Conservation (phyloP, 345 rosid genomes). For the Eucalyptus marginata region DNA sequence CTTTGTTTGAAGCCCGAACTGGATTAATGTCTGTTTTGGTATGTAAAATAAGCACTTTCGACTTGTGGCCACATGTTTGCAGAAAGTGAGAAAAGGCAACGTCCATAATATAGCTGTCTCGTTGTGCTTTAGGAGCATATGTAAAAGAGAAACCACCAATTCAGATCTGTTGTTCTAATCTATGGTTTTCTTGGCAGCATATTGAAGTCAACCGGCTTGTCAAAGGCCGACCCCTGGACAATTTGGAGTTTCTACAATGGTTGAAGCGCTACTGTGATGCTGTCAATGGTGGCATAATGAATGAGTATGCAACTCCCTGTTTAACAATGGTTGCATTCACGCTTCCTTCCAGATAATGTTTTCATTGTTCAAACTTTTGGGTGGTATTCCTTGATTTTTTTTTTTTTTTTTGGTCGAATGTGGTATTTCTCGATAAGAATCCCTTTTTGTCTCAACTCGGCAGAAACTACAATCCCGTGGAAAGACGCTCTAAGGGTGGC, state of each 20-base stretch:
- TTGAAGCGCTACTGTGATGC: conserved; percentile 94
- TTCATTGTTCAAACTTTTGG: neutral
- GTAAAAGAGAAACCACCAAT: neutral
- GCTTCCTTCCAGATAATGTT: neutral
- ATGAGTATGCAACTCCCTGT: conserved; percentile 39
- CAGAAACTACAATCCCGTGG: conserved; percentile 92
- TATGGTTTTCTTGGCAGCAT: conserved; percentile 30
- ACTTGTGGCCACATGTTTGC: neutral
- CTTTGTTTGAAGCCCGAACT: neutral
- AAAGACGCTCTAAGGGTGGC: conserved; percentile 73
- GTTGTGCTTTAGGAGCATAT: neutral
- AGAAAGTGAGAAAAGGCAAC: neutral
- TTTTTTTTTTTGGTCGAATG: too few species aligned
- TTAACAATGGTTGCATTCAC: neutral
- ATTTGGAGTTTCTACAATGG: conserved; percentile 98
- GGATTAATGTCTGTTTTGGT: neutral
- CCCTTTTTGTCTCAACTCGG: neutral
- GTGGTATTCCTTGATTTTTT: too few species aligned
- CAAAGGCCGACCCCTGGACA: conserved; percentile 91
- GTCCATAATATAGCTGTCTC: neutral
- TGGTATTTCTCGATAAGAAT: neutral
- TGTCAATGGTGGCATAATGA: conserved; percentile 90
- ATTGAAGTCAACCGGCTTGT: conserved; percentile 89
- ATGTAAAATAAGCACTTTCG: neutral
- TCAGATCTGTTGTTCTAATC: neutral